phyloP scores from a whole-genome alignment of 2,329 filamentous ascomycete species.

The Truncatella angustata region DNA sequence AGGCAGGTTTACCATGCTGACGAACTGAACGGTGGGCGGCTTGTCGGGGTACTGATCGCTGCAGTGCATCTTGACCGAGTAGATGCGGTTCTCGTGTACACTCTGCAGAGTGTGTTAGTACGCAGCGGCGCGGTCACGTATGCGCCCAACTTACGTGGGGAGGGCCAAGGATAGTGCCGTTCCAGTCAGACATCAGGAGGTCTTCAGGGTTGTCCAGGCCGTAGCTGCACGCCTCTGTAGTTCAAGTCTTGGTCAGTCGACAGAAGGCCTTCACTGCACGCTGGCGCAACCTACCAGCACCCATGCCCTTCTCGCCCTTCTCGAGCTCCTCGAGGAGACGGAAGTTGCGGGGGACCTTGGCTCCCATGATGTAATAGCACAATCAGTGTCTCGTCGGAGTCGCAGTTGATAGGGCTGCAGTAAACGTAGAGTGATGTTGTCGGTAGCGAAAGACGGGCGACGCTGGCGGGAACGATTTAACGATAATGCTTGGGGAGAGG shows the following conservation, averaged over 20 bases:
- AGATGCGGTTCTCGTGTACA: constrained; percentile 97
- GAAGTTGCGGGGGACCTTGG: constrained; percentile 93
- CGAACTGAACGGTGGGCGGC: constrained; percentile 87
- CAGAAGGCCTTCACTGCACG: not conserved
- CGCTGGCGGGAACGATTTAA: too few relatives aligned
- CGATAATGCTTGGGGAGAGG: too few relatives aligned
- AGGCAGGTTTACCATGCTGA: constrained; percentile 93
- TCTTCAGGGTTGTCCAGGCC: constrained; percentile 93
- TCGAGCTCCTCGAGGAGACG: constrained; percentile 95
- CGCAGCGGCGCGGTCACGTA: not conserved
- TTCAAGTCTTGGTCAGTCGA: not conserved
- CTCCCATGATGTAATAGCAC: constrained; percentile 28
- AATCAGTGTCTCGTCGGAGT: not conserved
- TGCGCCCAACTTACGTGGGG: constrained; percentile 70
- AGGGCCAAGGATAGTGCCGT: constrained; percentile 93
- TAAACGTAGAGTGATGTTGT: too few relatives aligned
- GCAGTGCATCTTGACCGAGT: constrained; percentile 96
- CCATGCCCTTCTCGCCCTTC: constrained; percentile 96
- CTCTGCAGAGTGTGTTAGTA: constrained; percentile 52
- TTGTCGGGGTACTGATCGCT: constrained; percentile 83
- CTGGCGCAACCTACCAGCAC: constrained; percentile 65
- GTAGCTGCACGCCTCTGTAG: constrained; percentile 89
- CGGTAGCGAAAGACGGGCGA: too few relatives aligned
- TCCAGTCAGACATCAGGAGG: constrained; percentile 97
- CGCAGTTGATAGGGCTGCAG: not conserved